Evolutionary conservation across 2,329 filamentous ascomycete species (phyloP), one percentile per base, ranked within the genome.

Genomic region (Byssochlamys sp.): DNA sequence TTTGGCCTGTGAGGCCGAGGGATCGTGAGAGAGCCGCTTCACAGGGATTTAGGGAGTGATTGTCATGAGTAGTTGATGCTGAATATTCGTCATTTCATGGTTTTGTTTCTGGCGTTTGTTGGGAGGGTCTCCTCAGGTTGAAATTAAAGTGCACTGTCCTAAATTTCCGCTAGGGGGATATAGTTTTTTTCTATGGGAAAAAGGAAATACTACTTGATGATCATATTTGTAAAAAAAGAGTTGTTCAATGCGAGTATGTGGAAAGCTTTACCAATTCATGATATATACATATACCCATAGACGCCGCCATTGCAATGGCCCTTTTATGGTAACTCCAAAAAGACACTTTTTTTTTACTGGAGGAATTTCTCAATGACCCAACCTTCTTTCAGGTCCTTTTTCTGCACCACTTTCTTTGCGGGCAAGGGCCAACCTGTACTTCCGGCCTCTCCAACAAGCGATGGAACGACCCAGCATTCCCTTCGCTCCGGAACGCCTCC

Each of bases 391-490:
- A 79, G 70, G 59, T 90, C 82, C 74, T 87, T 90, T 73, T 76
- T 85, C 76, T 97, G 92, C 65, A 84, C 80, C 49, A 97, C 87
- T 76, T 89, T 95, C 74, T 85, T 86, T n/a, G 88, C 86, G 2
- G 89, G 88, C 70, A 99, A 72, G 11, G 89, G 88, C 91, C 91
- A 96, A 0, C 90, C 90, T 64, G 85, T 78, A 0, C 83, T 84
- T 0, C 83, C 85, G 0, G 80, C 75, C 60, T 81, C 83, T 66
- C 90, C 88, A 0, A 88, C 86, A 62, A 97, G 70, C 63, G 86
- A 87, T 53, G 91, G 87, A 62, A 92, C 83, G 2, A 95, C 88
- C 83, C 89, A 95, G 65, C 88, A 91, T 73, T 94, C 87, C 53
- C 91, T 81, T 61, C 75, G 75, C 64, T 78, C 79, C 50, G 71